Percentiles rank a stretch among this genome's conserved stretches.
Conservation (phyloP, 768 basidiomycete genomes). For the Kwoniella dejecticola region DNA sequence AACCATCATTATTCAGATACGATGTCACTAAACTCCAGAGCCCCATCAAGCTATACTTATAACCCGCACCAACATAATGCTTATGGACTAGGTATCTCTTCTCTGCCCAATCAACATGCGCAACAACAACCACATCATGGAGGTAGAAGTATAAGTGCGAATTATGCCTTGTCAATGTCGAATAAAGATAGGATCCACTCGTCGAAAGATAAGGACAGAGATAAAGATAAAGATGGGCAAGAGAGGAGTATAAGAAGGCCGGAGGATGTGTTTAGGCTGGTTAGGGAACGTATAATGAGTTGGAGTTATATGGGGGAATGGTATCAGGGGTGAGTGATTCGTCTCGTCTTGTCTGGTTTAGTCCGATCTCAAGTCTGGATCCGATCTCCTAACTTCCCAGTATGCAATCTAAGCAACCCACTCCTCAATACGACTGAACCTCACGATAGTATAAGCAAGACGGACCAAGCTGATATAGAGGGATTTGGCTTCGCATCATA, state of each 20-base stretch:
- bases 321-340: constrained; percentile 47
- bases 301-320: constrained; percentile 52
- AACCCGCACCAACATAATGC: background rate
- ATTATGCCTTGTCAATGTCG: background rate
- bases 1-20: constrained; percentile 4
- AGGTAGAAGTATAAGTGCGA: constrained; percentile 17
- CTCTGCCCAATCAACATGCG: constrained; percentile 4
- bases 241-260: constrained; percentile 19
- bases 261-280: constrained; percentile 42
- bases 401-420: too few species aligned
- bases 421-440: too few species aligned
- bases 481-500: constrained; percentile 9
- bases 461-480: too few species aligned
- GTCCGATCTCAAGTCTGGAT: too few species aligned
- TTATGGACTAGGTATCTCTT: background rate
- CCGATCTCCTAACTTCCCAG: too few species aligned
- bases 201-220: constrained; percentile 1
- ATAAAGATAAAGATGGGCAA: background rate
- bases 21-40: constrained; percentile 4
- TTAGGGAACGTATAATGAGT: constrained; percentile 39
- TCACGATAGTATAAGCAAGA: too few species aligned
- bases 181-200: background rate
- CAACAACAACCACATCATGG: constrained; percentile 1
- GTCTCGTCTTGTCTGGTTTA: background rate
- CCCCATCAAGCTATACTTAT: background rate